Base-by-base conservation (phyloP, 1,284 basidiomycete species). In the Malassezia obtusa region DNA sequence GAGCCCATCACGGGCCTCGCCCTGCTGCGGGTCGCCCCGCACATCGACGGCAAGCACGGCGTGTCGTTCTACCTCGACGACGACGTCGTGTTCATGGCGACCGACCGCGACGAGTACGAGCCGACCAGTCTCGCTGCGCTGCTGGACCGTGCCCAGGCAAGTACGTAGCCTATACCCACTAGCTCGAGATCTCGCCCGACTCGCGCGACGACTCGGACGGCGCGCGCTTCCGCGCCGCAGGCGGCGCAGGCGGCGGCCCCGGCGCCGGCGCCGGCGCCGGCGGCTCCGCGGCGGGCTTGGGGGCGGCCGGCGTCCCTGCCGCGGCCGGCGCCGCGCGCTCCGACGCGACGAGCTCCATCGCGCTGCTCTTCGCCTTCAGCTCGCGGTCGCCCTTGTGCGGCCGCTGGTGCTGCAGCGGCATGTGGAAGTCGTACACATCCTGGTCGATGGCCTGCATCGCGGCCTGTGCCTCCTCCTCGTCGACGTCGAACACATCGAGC, bases 51-150 rank as follows among this genome's bases (percentile, higher is more conserved):
- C 4, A 86, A 84, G 67, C 84, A 85, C 12, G 91, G 91, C 0
- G 70, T 91, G 37, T 77, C 84, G 62, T 82, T 91, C 26, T 94
- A 89, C 75, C 79, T 92, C 43, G 76, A 83, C 61, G 89, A 91
- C 66, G 89, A 92, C 74, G 87, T 76, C 8, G 37, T 65, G 0
- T 65, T 58, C 44, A 48, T 19, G 21, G 44, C 39, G 33, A 40
- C n/a, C 7, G 32, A 32, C 22, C 6, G 14, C 17, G 31, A 38
- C 12, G 33, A 21, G 7, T 56, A 50, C 24, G 53, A 44, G 43
- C 53, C 53, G 41, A 21, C 47, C 3, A 41, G 48, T 3, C 22
- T 56, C 22, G 33, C 17, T n/a, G 43, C 44, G 19, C 30, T 56
- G 30, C 31, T 56, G 21, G 36, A 39, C 9, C 48, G 53, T 12